Base-by-base conservation (phyloP, 2,329 filamentous ascomycete genomes). In the Rosellinia necatrix region DNA sequence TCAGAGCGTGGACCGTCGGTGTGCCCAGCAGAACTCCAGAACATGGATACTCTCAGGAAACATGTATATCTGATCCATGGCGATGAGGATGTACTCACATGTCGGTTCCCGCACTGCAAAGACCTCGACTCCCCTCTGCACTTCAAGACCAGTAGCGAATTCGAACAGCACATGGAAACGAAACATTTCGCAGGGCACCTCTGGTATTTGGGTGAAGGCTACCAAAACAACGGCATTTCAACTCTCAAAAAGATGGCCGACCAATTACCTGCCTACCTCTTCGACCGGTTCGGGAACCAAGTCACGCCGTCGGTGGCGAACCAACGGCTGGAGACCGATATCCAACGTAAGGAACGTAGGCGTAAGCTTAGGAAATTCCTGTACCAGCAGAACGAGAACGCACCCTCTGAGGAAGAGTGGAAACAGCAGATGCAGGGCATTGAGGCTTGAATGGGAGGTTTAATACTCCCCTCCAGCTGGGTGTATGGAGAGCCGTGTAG, bases 171-270 rank as follows among this genome's bases (percentile, higher is more conserved):
- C 60, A 64, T 86, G 30, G 78, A 86, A 49, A 67, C 76, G 57
- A 65, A 62, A n/a, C 85, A 88, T 64, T 69, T 87, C 40, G 65
- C 75, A 10, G 77, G 79, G 2, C 72, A 82, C 53, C 72, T 75
- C 32, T 87, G 84, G 84, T 77, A 85, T 59, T 72, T 81, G 37
- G 85, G 85, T 13, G 85, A 87, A 49, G 85, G 85, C 0, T 79
- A 79, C 7, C 74, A 70, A 52, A 83, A 83, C 61, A 72, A 67
- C 1, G 67, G 68, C 34, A 65, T 67, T 19, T 58, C 54, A 49
- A 62, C 47, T 12, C 51, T 64, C 15, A 58, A 68, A 40, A 55
- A 56, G 8, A 62, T 66, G 21, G 17, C 59, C 19, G 60, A 61
- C 40, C 53, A 68, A 25, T 56, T 81, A 8, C 81, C 81, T 0